These are phyloP conservation scores for Tylopilus vinaceipallidus DNA, from an alignment of 768 basidiomycete species.

Conservation along the genomic window DNA sequence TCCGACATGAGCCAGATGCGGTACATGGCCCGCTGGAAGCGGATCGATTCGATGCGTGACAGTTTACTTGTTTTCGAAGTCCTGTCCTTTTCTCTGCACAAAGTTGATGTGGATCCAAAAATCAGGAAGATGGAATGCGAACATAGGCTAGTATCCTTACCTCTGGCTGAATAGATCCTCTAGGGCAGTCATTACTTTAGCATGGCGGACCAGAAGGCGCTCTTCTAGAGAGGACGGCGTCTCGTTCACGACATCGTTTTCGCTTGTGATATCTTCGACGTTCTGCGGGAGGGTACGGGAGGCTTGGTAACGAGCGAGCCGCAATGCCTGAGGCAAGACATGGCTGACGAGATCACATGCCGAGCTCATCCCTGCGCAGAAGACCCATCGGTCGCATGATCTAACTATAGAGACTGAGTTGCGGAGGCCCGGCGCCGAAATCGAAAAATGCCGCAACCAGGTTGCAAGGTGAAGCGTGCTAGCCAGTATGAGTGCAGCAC, in stretches of 20 bases:
- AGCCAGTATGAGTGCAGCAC: no score
- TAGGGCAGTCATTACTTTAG: slow-evolving; percentile 23
- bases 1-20: slow-evolving; percentile 25
- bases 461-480: no score
- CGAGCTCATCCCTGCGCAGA: no score
- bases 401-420: no score
- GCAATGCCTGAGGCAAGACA: slow-evolving; percentile 28
- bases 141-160: slow-evolving; percentile 31
- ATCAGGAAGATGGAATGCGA: no score
- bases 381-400: no score
- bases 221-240: slow-evolving; percentile 24
- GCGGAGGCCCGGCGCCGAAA: no score
- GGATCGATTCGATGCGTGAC: slow-evolving; percentile 27
- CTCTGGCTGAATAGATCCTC: slow-evolving; percentile 40
- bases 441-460: no score
- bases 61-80: slow-evolving; percentile 28
- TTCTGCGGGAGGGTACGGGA: background rate
- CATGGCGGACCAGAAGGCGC: slow-evolving; percentile 20
- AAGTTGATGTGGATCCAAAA: background rate
- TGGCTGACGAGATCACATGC: slow-evolving; percentile 24
- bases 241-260: slow-evolving; percentile 13
- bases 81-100: slow-evolving; percentile 31
- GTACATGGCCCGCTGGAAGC: slow-evolving; percentile 31
- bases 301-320: slow-evolving; percentile 8
- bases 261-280: background rate